Evolutionary conservation across 495 filamentous ascomycete genomes (phyloP), one percentile per base, ranked within the genome.

Genomic region (Polyplosphaeria fusca): DNA sequence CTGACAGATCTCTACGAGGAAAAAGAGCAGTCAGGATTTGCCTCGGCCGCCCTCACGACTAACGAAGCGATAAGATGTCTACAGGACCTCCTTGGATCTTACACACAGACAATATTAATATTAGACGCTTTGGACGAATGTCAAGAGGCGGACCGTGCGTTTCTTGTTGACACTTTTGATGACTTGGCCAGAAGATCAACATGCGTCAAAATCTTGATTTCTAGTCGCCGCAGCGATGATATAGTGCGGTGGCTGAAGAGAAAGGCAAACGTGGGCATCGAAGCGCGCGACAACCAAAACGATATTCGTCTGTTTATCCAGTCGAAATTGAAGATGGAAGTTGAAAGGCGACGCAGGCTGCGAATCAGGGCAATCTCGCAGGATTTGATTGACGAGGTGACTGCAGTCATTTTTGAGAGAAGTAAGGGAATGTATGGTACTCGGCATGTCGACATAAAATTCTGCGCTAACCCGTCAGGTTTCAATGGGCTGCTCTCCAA

Each of bases 401-500:
- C 12, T 5, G 13, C 32, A 4, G 25, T 24, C 25, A 9, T 50
- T 3, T 30, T n/a, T 23, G 26, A 30, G 16, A 50, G 37, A 24
- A 50, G 47, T 37, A 5, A 50, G 4, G 47, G 47, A n/a, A 35
- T 50, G 47, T 50, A 37, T 35, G 26, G 16, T 4, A 47, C 14
- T 47, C 9, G 30, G 14, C 30, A 7, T 14, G 7, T 35, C 14
- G 7, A 7, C 30, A 35, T 14, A 35, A 35, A 35, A 35, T 14
- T 35, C 7, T 35, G 30, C n/a, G n/a, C n/a, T n/a, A n/a, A n/a
- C n/a, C n/a, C 30, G 30, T 18, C 18, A 42, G 39, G 39, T 42
- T 42, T 19, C 39, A 42, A 20, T 42, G 39, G 39, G 18, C 39
- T 5, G 9, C 39, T 5, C 39, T 42, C 5, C 39, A 42, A 5